A percentile compares a stretch with the other conserved stretches of the same genome.
phyloP scores from a whole-genome alignment of 768 basidiomycete genomes.

The Lactarius evosmus region DNA sequence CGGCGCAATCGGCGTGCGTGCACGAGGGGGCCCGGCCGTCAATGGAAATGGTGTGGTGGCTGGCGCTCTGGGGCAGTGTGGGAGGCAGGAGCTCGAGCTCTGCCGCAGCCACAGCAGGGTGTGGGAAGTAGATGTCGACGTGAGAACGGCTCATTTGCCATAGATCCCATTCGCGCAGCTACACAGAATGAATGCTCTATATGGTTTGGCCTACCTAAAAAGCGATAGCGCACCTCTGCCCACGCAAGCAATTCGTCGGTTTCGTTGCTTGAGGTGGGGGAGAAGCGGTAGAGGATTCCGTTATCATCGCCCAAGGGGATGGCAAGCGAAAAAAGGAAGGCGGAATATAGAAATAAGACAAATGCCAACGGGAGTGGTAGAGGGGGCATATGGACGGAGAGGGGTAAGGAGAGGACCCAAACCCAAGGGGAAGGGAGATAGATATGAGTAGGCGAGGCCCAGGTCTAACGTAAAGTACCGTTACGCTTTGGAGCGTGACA shows the following conservation, averaged over 20 bases:
- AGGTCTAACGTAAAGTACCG: background rate
- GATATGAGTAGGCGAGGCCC: background rate
- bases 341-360: background rate
- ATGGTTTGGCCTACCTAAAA: background rate
- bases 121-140: slow-evolving; percentile 50
- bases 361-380: background rate
- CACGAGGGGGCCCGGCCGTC: slow-evolving; percentile 37
- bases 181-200: background rate
- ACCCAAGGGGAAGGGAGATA: background rate
- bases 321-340: background rate
- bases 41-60: slow-evolving; percentile 27
- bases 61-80: slow-evolving; percentile 14
- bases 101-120: slow-evolving; percentile 26
- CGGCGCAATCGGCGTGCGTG: slow-evolving; percentile 35
- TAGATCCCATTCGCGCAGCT: slow-evolving; percentile 48
- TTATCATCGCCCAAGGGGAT: background rate
- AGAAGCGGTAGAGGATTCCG: slow-evolving; percentile 23
- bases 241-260: slow-evolving; percentile 18
- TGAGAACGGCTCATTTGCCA: slow-evolving; percentile 48
- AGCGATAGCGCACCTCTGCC: slow-evolving; percentile 19
- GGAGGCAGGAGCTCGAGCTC: slow-evolving; percentile 26
- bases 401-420: background rate
- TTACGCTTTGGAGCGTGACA: background rate
- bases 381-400: slow-evolving; percentile 1
- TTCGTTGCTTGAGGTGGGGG: slow-evolving; percentile 8